Evolutionary conservation across 2,329 filamentous ascomycete genomes (phyloP).

Genomic region (Verticillium nubilum): DNA sequence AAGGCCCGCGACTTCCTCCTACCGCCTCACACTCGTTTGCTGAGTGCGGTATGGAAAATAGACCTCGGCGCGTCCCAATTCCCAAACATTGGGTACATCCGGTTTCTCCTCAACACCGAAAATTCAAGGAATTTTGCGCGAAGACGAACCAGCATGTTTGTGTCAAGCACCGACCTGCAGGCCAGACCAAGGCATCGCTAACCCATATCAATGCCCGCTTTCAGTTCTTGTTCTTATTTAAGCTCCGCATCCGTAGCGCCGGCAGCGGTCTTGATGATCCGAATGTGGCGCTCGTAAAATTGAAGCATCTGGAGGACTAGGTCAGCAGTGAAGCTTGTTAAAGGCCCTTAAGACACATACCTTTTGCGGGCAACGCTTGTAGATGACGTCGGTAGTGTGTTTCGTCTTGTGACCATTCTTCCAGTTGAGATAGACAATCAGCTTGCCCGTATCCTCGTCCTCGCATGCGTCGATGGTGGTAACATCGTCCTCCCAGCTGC

Average conservation of each 20-base stretch:
- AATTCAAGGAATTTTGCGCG: background rate
- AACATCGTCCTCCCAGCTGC: conserved; percentile 73
- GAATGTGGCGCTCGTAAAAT: conserved; percentile 55
- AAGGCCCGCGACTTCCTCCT: background rate
- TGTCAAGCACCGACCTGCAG: background rate
- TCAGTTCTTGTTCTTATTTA: too few relatives aligned
- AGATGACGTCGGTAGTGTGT: conserved; percentile 62
- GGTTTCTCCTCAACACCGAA: background rate
- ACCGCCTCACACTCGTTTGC: too few relatives aligned
- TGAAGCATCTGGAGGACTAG: conserved; percentile 43
- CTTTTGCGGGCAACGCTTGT: conserved; percentile 74
- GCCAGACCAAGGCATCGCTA: background rate
- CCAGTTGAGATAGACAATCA: conserved; percentile 70
- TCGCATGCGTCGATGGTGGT: conserved; percentile 67
- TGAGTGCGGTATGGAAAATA: background rate
- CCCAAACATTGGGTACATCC: background rate
- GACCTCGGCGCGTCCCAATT: background rate
- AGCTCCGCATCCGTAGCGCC: background rate
- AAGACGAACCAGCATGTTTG: background rate
- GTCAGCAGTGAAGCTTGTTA: background rate
- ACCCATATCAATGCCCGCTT: too few relatives aligned
- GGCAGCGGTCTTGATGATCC: conserved; percentile 37
- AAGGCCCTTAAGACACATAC: conserved; percentile 31
- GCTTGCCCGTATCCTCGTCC: conserved; percentile 51
- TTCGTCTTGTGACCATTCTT: conserved; percentile 68